phyloP scores from a whole-genome alignment of 805 yeast species.

The Monosporozyma siamensis region DNA sequence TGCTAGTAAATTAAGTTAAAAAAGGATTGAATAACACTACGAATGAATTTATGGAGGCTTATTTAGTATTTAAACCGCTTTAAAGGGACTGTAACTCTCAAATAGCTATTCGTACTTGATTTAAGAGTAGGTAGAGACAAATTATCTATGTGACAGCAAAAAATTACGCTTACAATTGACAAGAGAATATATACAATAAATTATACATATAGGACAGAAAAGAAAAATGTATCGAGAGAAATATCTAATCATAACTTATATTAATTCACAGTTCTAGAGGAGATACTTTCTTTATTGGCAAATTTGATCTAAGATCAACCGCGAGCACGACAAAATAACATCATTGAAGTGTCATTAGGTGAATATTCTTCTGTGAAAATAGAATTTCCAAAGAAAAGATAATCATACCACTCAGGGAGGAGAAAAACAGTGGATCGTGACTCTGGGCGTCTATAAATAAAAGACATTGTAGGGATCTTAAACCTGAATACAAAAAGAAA shows the following conservation, averaged over 20 bases:
- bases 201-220: not conserved
- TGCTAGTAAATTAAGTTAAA: too few relatives aligned
- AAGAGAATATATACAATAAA: too few relatives aligned
- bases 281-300: constrained; percentile 20
- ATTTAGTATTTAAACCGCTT: too few relatives aligned
- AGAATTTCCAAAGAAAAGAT: constrained; percentile 1
- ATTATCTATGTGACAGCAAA: too few relatives aligned
- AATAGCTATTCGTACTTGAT: too few relatives aligned
- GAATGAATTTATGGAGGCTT: too few relatives aligned
- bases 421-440: constrained; percentile 32
- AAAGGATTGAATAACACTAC: too few relatives aligned
- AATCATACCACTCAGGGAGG: constrained; percentile 2
- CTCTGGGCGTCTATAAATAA: constrained; percentile 67
- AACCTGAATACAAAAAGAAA: not conserved
- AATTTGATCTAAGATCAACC: constrained; percentile 69
- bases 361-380: not conserved
- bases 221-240: constrained; percentile 12
- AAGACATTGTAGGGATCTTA: constrained; percentile 34
- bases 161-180: too few relatives aligned
- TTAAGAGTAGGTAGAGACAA: too few relatives aligned
- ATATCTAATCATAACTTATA: constrained; percentile 21
- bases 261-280: constrained; percentile 21
- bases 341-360: constrained; percentile 13
- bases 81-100: too few relatives aligned
- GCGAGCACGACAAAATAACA: constrained; percentile 71